Evolutionary conservation across 495 filamentous ascomycete genomes (phyloP).

Genomic region (Penicillium taxi): DNA sequence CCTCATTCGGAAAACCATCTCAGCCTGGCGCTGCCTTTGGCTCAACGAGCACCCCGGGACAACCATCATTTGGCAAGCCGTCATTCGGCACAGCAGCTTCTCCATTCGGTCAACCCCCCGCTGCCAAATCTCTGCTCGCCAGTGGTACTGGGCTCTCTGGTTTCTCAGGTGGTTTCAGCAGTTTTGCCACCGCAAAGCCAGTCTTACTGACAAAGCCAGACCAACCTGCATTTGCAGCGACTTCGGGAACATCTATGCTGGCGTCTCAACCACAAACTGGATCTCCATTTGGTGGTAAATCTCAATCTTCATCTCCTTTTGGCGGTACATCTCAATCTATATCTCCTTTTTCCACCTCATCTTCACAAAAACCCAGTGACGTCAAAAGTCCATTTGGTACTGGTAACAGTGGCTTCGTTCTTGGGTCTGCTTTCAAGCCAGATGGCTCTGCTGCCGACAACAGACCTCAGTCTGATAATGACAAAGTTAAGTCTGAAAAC

Average conservation of each 20-base stretch:
- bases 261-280: too few relatives aligned
- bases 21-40: constrained; percentile 26
- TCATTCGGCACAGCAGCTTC: constrained; percentile 44
- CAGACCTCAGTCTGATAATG: constrained; percentile 46
- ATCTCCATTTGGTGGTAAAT: constrained; percentile 4
- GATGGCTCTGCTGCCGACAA: constrained; percentile 60
- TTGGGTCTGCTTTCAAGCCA: constrained; percentile 73
- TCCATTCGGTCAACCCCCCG: constrained; percentile 34
- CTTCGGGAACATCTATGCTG: too few relatives aligned
- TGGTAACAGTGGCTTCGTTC: constrained; percentile 49
- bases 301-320: constrained; percentile 17
- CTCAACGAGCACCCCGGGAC: constrained; percentile 19
- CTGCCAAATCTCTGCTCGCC: constrained; percentile 24
- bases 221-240: constrained; percentile 24
- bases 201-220: constrained; percentile 1
- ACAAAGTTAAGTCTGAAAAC: constrained; percentile 45
- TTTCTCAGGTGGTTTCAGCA: constrained; percentile 34
- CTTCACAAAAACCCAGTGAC: constrained; percentile 28
- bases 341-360: constrained; percentile 32
- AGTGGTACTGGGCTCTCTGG: constrained; percentile 19
- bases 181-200: constrained; percentile 24
- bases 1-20: constrained; percentile 28
- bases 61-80: constrained; percentile 29
- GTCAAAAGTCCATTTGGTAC: constrained; percentile 46
- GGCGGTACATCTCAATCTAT: constrained; percentile 20